Evolutionary conservation across 2,329 filamentous ascomycete species (phyloP), one percentile per base, ranked within the genome.

Genomic region (Sporothrix luriei): DNA sequence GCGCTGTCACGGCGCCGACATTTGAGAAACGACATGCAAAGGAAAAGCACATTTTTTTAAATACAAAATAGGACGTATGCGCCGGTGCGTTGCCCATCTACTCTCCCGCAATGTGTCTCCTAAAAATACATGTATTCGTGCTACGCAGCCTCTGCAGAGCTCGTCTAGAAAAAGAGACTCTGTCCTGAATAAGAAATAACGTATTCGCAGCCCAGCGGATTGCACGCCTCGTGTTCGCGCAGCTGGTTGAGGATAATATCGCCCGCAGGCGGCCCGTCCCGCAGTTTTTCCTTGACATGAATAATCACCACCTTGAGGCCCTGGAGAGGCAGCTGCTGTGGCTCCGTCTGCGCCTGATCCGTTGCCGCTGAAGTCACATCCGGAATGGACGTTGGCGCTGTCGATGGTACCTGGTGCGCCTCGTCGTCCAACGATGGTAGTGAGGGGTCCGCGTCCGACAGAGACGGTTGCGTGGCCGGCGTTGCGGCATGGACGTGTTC

Each of bases 261-360:
- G 48, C 83, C 85, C 1, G 85, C 87, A 62, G 81, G 78, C 33
- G 87, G 87, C 0, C 88, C 92, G 76, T 97, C 93, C 10, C 84
- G 82, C 69, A 97, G 81, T 26, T 86, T 90, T 73, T 98, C 94
- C 78, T 99, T 99, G 76, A 98, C 87, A 77, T 99, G 95, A 49
- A 98, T 98, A 69, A 98, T 88, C 65, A 97, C 89, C 1, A 99
- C 83, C 72, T 88, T 91, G 38, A 98, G 77, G 0, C 93, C 93
- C 67, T 84, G 82, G 4, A 99, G 82, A 7, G 89, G 88, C 76
- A 76, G 70, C 43, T 68, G 74, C 4, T 72, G 71, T 62, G 59
- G 48, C 26, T 54, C 51, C 10, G 52, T 4, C 4, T 16, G 14
- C n/a, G 69, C 11, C n/a, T 71, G 7, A 24, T 68, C 54, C 66